phyloP scores from a whole-genome alignment of 192 early-diverging fungal genomes.

The Mortierella claussenii region DNA sequence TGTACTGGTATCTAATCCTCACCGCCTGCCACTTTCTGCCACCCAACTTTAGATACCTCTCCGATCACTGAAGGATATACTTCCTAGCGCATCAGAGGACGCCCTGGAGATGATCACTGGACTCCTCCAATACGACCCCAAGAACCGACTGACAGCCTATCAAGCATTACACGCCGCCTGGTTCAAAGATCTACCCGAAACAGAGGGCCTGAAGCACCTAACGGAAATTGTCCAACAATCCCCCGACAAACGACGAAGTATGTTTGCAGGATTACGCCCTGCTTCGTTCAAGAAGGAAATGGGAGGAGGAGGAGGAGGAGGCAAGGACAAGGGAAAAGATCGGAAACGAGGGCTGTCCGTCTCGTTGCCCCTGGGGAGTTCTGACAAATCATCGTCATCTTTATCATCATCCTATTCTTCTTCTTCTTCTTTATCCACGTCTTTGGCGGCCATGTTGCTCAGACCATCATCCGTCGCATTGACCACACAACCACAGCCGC shows the following conservation, averaged over 20 bases:
- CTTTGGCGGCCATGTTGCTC: conserved; percentile 6
- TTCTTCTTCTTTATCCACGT: too few relatives aligned
- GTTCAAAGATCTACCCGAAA: conserved; percentile 55
- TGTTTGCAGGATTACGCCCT: conserved; percentile 23
- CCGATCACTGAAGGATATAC: conserved; percentile 63
- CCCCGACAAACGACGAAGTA: conserved; percentile 32
- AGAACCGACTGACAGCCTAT: conserved; percentile 74
- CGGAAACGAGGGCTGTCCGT: conserved; percentile 22
- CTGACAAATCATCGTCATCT: neutral
- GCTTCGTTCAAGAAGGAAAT: conserved; percentile 23
- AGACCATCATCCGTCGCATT: too few relatives aligned
- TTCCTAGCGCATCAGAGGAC: conserved; percentile 67
- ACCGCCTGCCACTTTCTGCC: neutral
- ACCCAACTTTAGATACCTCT: conserved; percentile 45
- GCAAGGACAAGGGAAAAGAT: conserved; percentile 1
- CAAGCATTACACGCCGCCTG: conserved; percentile 76
- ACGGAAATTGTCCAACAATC: conserved; percentile 38
- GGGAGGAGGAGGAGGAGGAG: neutral
- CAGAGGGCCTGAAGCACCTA: conserved; percentile 20
- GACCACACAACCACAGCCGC: neutral
- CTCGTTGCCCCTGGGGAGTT: neutral
- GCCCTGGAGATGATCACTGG: conserved; percentile 73
- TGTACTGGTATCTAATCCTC: too few relatives aligned
- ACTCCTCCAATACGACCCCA: conserved; percentile 84
- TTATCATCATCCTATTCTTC: too few relatives aligned